Percentiles rank a stretch among this genome's conserved stretches.
These are phyloP conservation scores for Aurifilum marmelostoma DNA, from an alignment of 2,329 filamentous ascomycete genomes.

Conservation along the genomic window DNA sequence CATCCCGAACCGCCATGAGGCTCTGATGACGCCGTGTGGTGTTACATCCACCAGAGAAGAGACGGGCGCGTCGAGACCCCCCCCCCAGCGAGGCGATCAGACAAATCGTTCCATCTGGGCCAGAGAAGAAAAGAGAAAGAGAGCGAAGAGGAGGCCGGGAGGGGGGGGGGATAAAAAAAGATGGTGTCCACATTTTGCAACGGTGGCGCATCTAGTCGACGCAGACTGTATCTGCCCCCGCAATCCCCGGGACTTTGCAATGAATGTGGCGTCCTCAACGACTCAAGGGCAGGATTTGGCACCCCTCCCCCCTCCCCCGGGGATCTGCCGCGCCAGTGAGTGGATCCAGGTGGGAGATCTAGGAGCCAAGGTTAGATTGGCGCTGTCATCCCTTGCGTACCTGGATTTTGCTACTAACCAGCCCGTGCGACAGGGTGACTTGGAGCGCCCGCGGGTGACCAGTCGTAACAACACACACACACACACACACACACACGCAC, in stretches of 20 bases:
- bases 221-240: background rate
- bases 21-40: slow-evolving; percentile 10
- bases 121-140: background rate
- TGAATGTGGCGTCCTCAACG: slow-evolving; percentile 2
- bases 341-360: background rate
- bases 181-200: background rate
- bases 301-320: background rate
- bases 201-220: background rate
- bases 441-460: background rate
- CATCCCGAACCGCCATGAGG: background rate
- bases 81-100: background rate
- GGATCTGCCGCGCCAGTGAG: background rate
- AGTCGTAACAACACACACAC: background rate
- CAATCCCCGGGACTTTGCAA: background rate
- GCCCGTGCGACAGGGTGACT: background rate
- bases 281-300: background rate
- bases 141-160: background rate
- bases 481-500: background rate
- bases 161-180: background rate
- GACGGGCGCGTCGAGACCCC: background rate
- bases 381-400: slow-evolving; percentile 15
- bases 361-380: background rate
- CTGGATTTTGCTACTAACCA: background rate
- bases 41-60: background rate
- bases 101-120: background rate